Evolutionary conservation across 1,284 basidiomycete genomes (phyloP), one percentile per base, ranked within the genome.

Genomic region (Pisolithus thermaeus): DNA sequence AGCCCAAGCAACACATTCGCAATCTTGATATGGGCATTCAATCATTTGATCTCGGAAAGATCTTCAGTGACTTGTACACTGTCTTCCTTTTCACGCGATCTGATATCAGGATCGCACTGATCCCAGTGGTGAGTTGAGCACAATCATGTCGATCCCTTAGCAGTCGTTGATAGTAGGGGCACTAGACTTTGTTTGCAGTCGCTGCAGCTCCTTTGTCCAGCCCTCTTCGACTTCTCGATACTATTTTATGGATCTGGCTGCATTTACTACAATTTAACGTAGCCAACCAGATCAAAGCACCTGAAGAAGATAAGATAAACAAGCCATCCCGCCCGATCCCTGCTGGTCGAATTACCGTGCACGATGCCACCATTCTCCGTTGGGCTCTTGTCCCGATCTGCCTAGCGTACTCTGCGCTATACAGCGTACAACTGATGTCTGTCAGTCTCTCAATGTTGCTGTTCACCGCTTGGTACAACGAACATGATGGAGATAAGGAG

Each of bases 261-360:
- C 72, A 78, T 55, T 62, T 74, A 12, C 66, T 77, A 4, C 73
- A 77, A 30, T 73, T 76, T 59, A 65, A 70, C 43, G 66, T 71
- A n/a, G 68, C 76, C 3, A 77, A 77, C 51, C 77, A 77, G 56
- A 59, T 65, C 27, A 57, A 70, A 23, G 59, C 63, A 46, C 63
- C 66, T 7, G 65, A 67, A 30, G 76, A 77, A 53, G 75, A 77
- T 54, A 46, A 44, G 11, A 58, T 53, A 49, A 77, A 77, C 56
- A 73, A 77, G 51, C 58, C 68, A 7, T 67, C 64, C 54, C 63
- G 76, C 23, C 74, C 74, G 4, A 62, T 76, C 37, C 74, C 75
- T 0, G 56, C 73, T 5, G 65, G 67, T 16, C 66, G 70, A 14
- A 69, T 77, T 28, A 65, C 68, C 25, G 11, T 68, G 23, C 55